Evolutionary conservation across 2,329 filamentous ascomycete genomes (phyloP), one percentile per base, ranked within the genome.

Genomic region (Emergomyces orientalis): DNA sequence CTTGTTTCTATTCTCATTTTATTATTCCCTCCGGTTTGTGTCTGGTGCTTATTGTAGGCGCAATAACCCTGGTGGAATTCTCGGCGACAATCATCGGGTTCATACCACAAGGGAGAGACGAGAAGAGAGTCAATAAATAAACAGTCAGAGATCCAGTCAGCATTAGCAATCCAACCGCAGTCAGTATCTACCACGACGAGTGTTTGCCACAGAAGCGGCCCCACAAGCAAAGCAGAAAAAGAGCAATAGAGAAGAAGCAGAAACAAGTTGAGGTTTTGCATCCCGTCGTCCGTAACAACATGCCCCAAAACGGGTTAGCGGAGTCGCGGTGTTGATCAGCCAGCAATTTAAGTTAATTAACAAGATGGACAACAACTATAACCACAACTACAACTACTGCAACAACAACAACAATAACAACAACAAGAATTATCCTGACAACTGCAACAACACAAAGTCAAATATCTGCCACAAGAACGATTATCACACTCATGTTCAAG

Each of bases 241-340:
- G n/a, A n/a, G n/a, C n/a, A n/a, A n/a, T n/a, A n/a, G n/a, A 22
- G 17, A 30, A 34, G 4, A 34, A 49, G 2, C 22, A 32, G 49
- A 14, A 37, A 19, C 11, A 52, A 17, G 22, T 17, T 41, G 17
- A 34, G 30, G 8, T 7, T 14, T 14, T 25, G 47, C 6, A 27
- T 5, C 32, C 3, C 32, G 7, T 32, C 32, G 3, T 2, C 30
- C 3, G 22, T 17, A 9, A 57, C 51, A 25, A 30, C 19, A 47
- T 58, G 60, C 19, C 60, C 60, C 55, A 51, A 62, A 58, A 27
- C 60, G 55, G 60, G 3, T 34, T 62, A 62, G 60, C 39, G 27
- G 34, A 37, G 39, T 39, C 41, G 60, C 60, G 52, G 25, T 47
- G 13, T 19, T 60, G 30, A 37, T 49, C 34, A 22, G 30, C 8